These are phyloP conservation scores for Lachancea meyersii DNA, from an alignment of 805 yeast genomes.

Conservation along the genomic window DNA sequence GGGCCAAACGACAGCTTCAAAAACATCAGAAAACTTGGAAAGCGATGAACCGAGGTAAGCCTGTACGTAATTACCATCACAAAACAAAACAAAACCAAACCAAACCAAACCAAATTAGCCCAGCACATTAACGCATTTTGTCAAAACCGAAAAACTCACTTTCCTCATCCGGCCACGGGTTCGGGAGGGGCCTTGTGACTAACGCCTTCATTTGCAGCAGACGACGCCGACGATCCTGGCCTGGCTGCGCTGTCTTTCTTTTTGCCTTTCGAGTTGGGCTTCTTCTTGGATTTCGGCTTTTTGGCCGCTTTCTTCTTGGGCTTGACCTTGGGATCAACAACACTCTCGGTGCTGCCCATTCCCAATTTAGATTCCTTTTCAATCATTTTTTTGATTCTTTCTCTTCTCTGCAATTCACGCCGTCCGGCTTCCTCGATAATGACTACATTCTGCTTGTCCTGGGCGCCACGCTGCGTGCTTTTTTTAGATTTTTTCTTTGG, in stretches of 20 bases:
- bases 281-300: background rate
- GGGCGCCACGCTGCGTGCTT: background rate
- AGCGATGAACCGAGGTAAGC: background rate
- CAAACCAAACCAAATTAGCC: too few relatives aligned
- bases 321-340: background rate
- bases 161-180: background rate
- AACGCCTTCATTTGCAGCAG: background rate
- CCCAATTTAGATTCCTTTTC: conserved; percentile 8
- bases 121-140: too few relatives aligned
- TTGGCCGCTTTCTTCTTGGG: background rate
- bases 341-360: background rate
- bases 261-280: too few relatives aligned
- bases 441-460: conserved; percentile 24
- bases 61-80: background rate
- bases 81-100: background rate
- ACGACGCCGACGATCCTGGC: too few relatives aligned
- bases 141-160: background rate
- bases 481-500: conserved; percentile 13
- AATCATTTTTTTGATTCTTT: conserved; percentile 17
- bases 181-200: background rate
- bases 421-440: conserved; percentile 31
- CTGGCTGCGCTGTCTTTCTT: too few relatives aligned
- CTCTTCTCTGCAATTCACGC: conserved; percentile 26
- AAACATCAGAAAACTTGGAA: background rate
- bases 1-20: background rate